Base-by-base conservation (phyloP, 1,139 yeast species). In the Yamadazyma sp. region DNA sequence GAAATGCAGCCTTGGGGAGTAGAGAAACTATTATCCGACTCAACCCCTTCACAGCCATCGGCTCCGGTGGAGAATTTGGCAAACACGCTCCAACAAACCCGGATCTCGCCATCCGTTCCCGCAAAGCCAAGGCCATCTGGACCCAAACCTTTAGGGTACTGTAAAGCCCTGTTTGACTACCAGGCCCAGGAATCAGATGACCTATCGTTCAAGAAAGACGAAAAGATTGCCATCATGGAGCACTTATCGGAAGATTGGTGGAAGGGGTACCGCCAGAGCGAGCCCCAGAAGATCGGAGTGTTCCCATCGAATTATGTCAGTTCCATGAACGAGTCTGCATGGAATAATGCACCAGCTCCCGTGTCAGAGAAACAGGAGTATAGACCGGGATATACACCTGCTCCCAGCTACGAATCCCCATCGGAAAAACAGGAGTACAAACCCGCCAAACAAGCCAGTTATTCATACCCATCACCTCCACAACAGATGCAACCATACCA, bases 161-260 rank as follows among this genome's bases (percentile, higher is more conserved):
- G 74, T 13, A 86, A 78, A 50, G 96, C 89, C 0, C 41, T 86
- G 35, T 90, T 85, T 60, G 88, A 80, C 51, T 89, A 81, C 59
- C 61, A 61, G 6, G 58, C 73, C 0, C 85, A 80, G 49, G 88
- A 86, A 56, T 67, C 77, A 0, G 92, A 82, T 29, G 98, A 92
- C 59, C 65, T 92, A 53, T 62, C 60, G 6, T 69, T 92, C 33
- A 56, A 51, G 34, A 73, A 68, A 35, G 97, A 94, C 35, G 92
- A 84, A 46, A 78, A 75, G 53, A 61, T 92, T 38, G 76, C 76
- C 28, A 76, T 92, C 6, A 45, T 78, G 5, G 96, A 89, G 56
- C 87, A 80, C 56, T 72, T 85, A 42, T 86, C 94, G 15, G 74
- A 76, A 29, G 94, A 89, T 57, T 90, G 98, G 97, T 89, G 94